These are phyloP conservation scores for Phytophthora aleatoria DNA, from an alignment of 352 stramenopile species.

Conservation along the genomic window DNA sequence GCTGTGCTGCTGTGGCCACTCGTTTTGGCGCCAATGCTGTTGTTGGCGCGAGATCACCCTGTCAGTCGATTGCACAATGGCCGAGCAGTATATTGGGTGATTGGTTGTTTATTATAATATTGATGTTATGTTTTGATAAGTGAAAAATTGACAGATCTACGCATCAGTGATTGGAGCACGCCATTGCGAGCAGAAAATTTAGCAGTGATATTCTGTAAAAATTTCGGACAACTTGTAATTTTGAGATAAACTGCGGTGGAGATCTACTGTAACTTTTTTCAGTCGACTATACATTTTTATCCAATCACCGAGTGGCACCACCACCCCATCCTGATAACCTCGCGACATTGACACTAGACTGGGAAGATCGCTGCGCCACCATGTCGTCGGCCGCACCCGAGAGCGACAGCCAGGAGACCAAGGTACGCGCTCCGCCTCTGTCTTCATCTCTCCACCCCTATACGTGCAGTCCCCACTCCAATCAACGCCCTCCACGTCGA, in stretches of 20 bases:
- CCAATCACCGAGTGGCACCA: background rate
- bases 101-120: background rate
- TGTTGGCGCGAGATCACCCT: background rate
- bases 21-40: background rate
- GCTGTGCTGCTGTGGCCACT: background rate
- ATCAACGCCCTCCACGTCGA: conserved; percentile 1
- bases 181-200: background rate
- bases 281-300: no score
- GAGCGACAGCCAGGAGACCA: conserved; percentile 23
- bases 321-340: background rate
- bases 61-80: background rate
- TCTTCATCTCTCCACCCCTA: background rate
- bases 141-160: background rate
- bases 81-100: background rate
- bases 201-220: background rate
- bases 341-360: background rate
- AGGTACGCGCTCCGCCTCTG: conserved; percentile 8
- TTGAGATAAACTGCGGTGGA: background rate
- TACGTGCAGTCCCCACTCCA: background rate
- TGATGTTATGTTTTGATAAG: background rate
- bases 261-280: background rate
- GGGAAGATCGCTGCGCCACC: conserved; percentile 10
- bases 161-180: background rate
- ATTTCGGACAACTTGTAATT: background rate
- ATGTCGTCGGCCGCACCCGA: conserved; percentile 16